Conservation (phyloP, 2,329 filamentous ascomycete species). For the Diaporthe ilicicola region DNA sequence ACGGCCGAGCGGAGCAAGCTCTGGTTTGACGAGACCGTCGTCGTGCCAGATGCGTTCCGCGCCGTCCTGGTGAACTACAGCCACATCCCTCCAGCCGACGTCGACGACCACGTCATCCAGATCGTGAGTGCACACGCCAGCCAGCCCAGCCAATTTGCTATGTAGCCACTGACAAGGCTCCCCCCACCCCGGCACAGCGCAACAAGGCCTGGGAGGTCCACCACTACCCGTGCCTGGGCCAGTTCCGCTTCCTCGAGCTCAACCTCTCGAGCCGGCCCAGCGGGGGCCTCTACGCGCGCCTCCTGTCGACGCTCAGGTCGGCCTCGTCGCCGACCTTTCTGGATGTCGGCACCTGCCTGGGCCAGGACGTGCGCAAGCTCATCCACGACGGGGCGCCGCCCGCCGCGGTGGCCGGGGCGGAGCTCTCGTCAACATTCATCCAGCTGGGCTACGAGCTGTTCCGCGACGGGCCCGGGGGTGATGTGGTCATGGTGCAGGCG, state of each 20-base stretch:
- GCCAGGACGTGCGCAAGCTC: conserved; percentile 53
- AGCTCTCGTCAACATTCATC: conserved; percentile 48
- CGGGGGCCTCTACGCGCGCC: conserved; percentile 42
- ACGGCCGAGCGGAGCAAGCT: conserved; percentile 17
- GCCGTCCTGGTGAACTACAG: conserved; percentile 24
- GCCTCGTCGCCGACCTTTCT: conserved; percentile 43
- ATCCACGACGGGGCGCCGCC: conserved; percentile 45
- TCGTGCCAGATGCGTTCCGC: conserved; percentile 23
- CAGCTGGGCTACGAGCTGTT: conserved; percentile 52
- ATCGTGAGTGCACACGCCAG: conserved; percentile 4
- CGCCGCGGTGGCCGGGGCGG: conserved; percentile 43
- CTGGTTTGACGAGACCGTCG: conserved; percentile 27
- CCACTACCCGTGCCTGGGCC: conserved; percentile 54
- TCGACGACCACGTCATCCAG: conserved; percentile 29
- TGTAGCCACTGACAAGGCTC: too few species aligned
- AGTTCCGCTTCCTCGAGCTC: conserved; percentile 52
- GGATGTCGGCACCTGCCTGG: conserved; percentile 53
- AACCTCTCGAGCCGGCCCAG: conserved; percentile 41
- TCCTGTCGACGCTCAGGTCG: conserved; percentile 36
- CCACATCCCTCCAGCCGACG: conserved; percentile 8
- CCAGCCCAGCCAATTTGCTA: not conserved
- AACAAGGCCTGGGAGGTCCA: conserved; percentile 38
- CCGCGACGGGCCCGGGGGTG: conserved; percentile 38
- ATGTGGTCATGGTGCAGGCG: conserved; percentile 38
- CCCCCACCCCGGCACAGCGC: too few species aligned